Evolutionary conservation across 257 asterid species (phyloP).

Genomic region (Rehmannia glutinosa): DNA sequence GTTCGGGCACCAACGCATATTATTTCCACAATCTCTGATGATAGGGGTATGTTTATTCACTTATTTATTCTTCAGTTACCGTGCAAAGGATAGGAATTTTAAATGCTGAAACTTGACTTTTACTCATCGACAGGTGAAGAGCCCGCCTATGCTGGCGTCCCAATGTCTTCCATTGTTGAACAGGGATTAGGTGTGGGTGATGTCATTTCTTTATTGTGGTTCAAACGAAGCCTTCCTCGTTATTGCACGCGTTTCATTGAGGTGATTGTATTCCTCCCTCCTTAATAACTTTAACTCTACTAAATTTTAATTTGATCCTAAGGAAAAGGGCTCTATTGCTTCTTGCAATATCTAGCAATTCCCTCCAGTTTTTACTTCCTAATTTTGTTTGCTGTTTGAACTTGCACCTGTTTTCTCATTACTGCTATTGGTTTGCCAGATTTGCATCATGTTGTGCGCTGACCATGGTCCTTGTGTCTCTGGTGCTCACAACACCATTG

Average conservation of each 20-base stretch:
- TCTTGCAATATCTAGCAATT: too few species aligned
- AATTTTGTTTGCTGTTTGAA: background rate
- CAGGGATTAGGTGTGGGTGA: conserved; percentile 99
- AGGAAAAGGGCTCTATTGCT: background rate
- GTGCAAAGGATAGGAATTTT: background rate
- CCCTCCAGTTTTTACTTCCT: too few species aligned
- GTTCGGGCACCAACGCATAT: conserved; percentile 99
- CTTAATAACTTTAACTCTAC: background rate
- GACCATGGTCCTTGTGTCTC: conserved; percentile 99
- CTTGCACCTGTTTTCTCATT: conserved; percentile 8
- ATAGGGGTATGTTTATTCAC: conserved; percentile 57
- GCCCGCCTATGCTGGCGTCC: conserved; percentile 92
- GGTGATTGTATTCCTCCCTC: conserved; percentile 34
- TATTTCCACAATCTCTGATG: conserved; percentile 97
- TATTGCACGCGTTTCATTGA: conserved; percentile 96
- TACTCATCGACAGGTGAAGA: conserved; percentile 73
- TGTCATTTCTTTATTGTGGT: conserved; percentile 95
- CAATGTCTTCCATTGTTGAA: conserved; percentile 96
- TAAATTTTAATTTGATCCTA: background rate
- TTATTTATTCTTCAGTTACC: too few species aligned
- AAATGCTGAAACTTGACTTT: conserved; percentile 18
- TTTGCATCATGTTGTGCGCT: conserved; percentile 96
- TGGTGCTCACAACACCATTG: conserved; percentile 98
- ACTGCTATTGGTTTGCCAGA: conserved; percentile 42
- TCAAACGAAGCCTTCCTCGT: conserved; percentile 97